Evolutionary conservation across 1,284 basidiomycete species (phyloP), one percentile per base, ranked within the genome.

Genomic region (Exobasidium rhododendri): DNA sequence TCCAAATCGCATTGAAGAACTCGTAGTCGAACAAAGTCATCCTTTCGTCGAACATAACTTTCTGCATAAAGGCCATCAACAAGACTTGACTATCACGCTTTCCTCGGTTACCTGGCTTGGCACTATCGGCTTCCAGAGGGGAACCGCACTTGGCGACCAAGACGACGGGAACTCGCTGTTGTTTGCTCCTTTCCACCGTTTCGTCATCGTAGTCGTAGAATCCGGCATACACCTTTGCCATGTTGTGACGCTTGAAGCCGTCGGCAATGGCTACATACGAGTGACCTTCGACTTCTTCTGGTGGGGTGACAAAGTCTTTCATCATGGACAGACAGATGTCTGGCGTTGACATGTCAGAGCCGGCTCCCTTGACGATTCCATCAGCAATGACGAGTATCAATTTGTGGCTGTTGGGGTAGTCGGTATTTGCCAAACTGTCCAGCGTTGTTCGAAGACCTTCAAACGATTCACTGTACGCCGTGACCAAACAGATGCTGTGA

Each of bases 181-280:
- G 94, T 83, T 98, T 99, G 64, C 88, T 89, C 31, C 85, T 84
- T 82, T 98, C 96, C 45, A 92, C 86, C 0, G 94, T 97, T 61
- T 89, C 85, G 77, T 93, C 86, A 80, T 97, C 93, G 81, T 98
- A 98, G 66, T 88, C 86, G 82, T 99, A 99, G 83, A 92, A 98
- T 3, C 96, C 96, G 32, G 94, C 93, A 75, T 90, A 97, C 49
- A 98, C 93, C 83, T 94, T 94, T 63, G 94, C 94, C 93, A 96
- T 96, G 82, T 98, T 99, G 85, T 97, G 94, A 24, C 92, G 86
- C 83, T 97, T 98, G 84, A 97, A 92, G 31, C 96, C 96, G 80
- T 98, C 94, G 26, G 96, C 96, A 74, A 98, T 97, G 64, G 96
- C 93, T 51, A 97, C 92, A 79, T 98, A 99, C 55, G 93, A 96